Conservation (phyloP, 2,329 filamentous ascomycete species). For the Parasarocladium wereldwijsianum region DNA sequence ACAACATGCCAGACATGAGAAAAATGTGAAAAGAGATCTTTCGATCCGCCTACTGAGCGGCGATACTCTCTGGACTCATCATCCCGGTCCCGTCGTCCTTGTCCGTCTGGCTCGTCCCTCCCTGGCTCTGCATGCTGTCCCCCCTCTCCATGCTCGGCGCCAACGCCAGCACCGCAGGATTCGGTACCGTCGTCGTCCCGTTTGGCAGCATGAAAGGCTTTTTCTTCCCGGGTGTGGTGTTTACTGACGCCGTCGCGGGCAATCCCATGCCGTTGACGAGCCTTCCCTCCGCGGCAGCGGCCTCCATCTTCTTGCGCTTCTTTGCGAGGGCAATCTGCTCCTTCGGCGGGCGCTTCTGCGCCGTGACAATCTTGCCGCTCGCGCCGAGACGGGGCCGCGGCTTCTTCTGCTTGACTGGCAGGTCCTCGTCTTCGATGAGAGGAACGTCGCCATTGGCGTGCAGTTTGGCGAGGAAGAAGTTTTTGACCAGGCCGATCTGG, state of each 20-base stretch:
- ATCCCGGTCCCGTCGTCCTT: conserved; percentile 58
- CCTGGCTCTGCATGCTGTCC: conserved; percentile 42
- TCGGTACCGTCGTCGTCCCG: conserved; percentile 19
- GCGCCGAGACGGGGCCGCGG: conserved; percentile 50
- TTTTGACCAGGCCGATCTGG: conserved; percentile 77
- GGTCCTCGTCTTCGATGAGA: conserved; percentile 84
- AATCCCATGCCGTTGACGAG: conserved; percentile 19
- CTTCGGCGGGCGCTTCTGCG: conserved; percentile 67
- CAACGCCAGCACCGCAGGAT: conserved; percentile 24
- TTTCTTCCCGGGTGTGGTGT: conserved; percentile 36
- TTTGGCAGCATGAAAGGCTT: conserved; percentile 25
- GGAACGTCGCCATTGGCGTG: conserved; percentile 68
- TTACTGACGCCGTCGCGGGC: conserved; percentile 17
- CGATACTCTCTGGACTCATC: conserved; percentile 75
- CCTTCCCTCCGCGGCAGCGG: conserved; percentile 34
- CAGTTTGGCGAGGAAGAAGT: conserved; percentile 83
- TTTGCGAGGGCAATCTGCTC: conserved; percentile 74
- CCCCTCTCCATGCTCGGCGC: conserved; percentile 40
- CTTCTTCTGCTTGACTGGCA: conserved; percentile 81
- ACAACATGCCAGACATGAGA: background rate
- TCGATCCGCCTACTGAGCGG: conserved; percentile 22
- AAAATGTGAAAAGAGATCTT: too few relatives aligned
- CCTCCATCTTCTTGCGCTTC: conserved; percentile 73
- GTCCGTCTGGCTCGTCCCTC: conserved; percentile 48
- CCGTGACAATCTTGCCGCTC: conserved; percentile 75